Base-by-base conservation (phyloP, 768 basidiomycete species). In the Tylopilus sp. region DNA sequence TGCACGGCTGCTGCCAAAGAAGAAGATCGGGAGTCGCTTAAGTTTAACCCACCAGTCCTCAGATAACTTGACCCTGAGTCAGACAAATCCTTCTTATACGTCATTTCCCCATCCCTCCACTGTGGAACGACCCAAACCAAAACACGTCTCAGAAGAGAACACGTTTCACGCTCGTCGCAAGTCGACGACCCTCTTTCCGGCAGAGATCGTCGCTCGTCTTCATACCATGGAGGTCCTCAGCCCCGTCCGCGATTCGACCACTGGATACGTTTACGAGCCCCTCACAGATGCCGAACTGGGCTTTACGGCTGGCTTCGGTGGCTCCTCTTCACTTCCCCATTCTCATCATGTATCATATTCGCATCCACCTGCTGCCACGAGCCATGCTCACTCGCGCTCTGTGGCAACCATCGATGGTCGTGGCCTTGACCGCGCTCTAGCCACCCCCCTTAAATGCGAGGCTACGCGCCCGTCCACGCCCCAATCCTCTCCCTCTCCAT, bases 91-190 rank as follows among this genome's bases (percentile, higher is more conserved):
- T 30, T 72, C 64, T 38, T 54, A 59, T 53, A 56, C 63, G 25
- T 66, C 63, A 50, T 68, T 70, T 33, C 64, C 61, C 26, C 64
- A 51, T 43, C 58, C 45, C 29, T 43, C 62, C 22, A 41, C 41
- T n/a, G n/a, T n/a, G 13, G 68, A 66, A 50, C 66, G 64, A 13
- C 28, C 65, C 40, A 69, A 59, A 28, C 43, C 58, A 36, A 70
- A 63, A 45, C 61, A 56, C 50, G 17, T 58, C 34, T 62, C 63
- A 38, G 66, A 69, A 48, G 63, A 64, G 60, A 70, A 71, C 56
- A 72, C 64, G 2, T 70, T 70, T 29, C 70, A 71, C 52, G 60
- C 69, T 17, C 69, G 70, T 48, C 68, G 70, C 52, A 70, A 70
- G 61, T 70, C 69, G 49, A 59, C 66, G 25, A 69, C 64, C 6